Evolutionary conservation across 345 rosid genomes (phyloP), one percentile per base, ranked within the genome.

Genomic region (Hibiscus tridactylites): DNA sequence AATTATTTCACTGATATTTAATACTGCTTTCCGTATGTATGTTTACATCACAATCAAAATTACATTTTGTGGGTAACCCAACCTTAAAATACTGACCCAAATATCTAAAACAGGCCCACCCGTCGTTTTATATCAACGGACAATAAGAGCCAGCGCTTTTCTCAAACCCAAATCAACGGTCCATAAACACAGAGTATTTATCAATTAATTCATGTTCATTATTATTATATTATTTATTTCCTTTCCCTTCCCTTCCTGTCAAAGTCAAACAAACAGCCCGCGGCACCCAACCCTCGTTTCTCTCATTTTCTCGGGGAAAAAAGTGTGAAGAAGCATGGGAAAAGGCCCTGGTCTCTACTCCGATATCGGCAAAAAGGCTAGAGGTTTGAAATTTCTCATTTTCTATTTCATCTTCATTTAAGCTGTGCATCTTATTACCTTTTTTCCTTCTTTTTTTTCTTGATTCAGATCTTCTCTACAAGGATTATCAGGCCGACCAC

Each of bases 261-360:
- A 21, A 57, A 57, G 61, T 58, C 61, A 24, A 57, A 24, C 31
- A 58, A 24, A 21, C 61, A 58, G 33, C 61, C 61, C 28, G 62
- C 62, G 4, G 62, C 62, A 10, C 35, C 29, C 50, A 12, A 16
- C 67, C 28, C 72, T 24, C 17, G 15, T 35, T 53, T 54, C 17
- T 39, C 19, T 69, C n/a, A 31, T 10, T 61, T 63, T 21, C 52
- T 53, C 28, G 9, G 56, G 44, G 8, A 39, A 39, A 29, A 39
- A 39, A 39, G 9, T 39, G 44, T 39, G 44, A 74, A 57, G 52
- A 37, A 56, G 64, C 81, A 95, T 92, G 97, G 93, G 71, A 52
- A 89, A 88, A 73, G 99, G 99, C 65, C 98, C 98, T 17, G 98
- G 92, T 39, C 96, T 95, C 79, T 95, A 90, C 90, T 67, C 92